Conservation (phyloP, 2,329 filamentous ascomycete species). For the Xylariales sp. region DNA sequence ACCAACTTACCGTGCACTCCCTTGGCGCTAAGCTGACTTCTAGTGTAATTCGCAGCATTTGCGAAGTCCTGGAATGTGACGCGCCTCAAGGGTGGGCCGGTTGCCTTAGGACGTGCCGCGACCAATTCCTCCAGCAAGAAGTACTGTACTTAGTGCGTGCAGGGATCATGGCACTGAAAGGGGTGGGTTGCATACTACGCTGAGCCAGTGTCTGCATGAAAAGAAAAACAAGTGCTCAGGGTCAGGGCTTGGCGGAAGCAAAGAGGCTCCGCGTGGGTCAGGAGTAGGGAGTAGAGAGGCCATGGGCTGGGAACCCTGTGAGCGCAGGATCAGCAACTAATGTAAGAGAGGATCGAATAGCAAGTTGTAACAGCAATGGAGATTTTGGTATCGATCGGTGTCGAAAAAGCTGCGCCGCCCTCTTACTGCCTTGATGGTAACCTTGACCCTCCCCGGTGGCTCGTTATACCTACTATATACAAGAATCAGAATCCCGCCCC, state of each 20-base stretch:
- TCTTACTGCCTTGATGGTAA: conserved; percentile 25
- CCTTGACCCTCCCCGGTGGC: conserved; percentile 17
- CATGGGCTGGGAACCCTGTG: conserved; percentile 10
- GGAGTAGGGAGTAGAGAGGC: background rate
- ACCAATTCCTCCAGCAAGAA: conserved; percentile 14
- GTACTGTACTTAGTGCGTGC: conserved; percentile 29
- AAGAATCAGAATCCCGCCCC: conserved; percentile 31
- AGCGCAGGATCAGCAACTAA: conserved; percentile 10
- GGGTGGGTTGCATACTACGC: conserved; percentile 31
- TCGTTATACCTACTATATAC: conserved; percentile 30
- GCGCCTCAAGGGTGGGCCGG: conserved; percentile 16
- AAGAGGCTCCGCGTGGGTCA: conserved; percentile 34
- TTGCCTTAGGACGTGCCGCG: conserved; percentile 24
- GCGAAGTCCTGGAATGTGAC: conserved; percentile 14
- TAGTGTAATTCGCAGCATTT: background rate
- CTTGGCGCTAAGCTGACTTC: conserved; percentile 27
- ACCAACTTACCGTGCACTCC: conserved; percentile 11
- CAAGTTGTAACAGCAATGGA: conserved; percentile 24
- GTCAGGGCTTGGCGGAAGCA: conserved; percentile 7
- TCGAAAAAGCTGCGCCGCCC: conserved; percentile 30
- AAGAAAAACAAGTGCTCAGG: conserved; percentile 26
- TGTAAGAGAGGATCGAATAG: conserved; percentile 22
- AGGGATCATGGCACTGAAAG: conserved; percentile 13
- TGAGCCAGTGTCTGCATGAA: conserved; percentile 15
- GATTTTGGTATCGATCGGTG: conserved; percentile 15